These are phyloP conservation scores for Phytophthora vignae DNA, from an alignment of 352 stramenopile genomes.

Conservation along the genomic window DNA sequence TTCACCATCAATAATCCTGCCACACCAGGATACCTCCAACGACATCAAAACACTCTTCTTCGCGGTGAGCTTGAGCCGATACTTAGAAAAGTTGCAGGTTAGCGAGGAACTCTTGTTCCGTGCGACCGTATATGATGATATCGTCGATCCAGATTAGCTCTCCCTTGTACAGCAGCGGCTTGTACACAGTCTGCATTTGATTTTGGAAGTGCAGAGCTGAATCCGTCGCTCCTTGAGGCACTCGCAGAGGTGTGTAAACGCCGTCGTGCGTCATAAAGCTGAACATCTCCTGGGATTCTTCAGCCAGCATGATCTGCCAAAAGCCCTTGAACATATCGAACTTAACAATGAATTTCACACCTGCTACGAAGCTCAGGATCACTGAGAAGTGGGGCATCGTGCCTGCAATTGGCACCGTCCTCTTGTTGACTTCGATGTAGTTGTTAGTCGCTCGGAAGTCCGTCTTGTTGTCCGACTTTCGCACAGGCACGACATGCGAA, in stretches of 20 bases:
- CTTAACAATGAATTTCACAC: conserved; percentile 25
- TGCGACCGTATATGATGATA: conserved; percentile 26
- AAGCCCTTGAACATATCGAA: conserved; percentile 39
- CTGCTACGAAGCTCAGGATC: conserved; percentile 7
- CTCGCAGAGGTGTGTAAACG: conserved; percentile 25
- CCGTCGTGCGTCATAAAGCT: conserved; percentile 37
- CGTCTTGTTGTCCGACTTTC: neutral
- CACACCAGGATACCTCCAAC: no score
- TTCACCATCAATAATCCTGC: no score
- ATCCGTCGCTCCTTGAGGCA: conserved; percentile 15
- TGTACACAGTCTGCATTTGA: conserved; percentile 26
- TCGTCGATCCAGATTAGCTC: conserved; percentile 40
- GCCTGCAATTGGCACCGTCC: neutral
- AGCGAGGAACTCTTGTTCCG: neutral
- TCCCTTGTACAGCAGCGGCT: conserved; percentile 27
- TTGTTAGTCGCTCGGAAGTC: neutral
- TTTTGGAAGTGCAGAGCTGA: neutral
- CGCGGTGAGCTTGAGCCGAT: no score
- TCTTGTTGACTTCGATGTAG: neutral
- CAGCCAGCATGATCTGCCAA: conserved; percentile 29
- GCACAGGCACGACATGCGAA: conserved; percentile 4
- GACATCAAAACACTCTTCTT: no score
- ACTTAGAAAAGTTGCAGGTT: no score
- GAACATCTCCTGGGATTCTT: conserved; percentile 30
- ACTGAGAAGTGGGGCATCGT: neutral